Base-by-base conservation (phyloP, 2,329 filamentous ascomycete species). In the Chaetomium sp. region DNA sequence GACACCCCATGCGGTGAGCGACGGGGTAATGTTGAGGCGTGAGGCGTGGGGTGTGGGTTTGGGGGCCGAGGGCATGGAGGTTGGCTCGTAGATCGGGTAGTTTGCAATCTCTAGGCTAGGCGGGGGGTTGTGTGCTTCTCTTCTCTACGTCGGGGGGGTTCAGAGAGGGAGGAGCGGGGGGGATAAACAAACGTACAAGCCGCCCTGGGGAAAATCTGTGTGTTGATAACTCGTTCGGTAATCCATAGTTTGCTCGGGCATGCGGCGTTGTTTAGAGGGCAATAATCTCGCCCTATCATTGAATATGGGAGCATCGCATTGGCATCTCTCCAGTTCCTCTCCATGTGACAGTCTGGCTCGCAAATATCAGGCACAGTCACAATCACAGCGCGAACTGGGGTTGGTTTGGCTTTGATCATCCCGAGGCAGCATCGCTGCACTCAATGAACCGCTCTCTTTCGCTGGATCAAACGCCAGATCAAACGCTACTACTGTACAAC, bases 1-100 rank as follows among this genome's bases (percentile, higher is more conserved):
- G 45, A 13, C 68, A 68, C 29, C 54, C 65, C 19, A 19, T 68
- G 64, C 65, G 68, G 63, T 68, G 54, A 66, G 54, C 9, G 33
- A 1, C 7, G 2, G 19, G 9, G 27, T 42, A 16, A 7, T 23
- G 27, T 16, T 42, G 57, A 45, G 19, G 7, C 2, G 42, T 50
- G 54, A n/a, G 54, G 54, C 4, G 8, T 16, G 33, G 23, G 31
- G 3, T 19, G 9, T n/a, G 16, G n/a, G 21, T 3, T 7, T 2
- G 13, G 38, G 38, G n/a, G 31, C 3, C 13, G 54, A 21, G 54
- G 8, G 33, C 7, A 16, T 55, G 9, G 53, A 38, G 31, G 53
- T 35, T 35, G n/a, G 33, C 33, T 56, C 31, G 33, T 21, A 19
- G 33, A 4, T 35, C 7, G 29, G 53, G 31, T 6, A 10, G 31